These are phyloP conservation scores for Smittium mucronatum DNA, from an alignment of 371 early-diverging fungal species.

Conservation along the genomic window DNA sequence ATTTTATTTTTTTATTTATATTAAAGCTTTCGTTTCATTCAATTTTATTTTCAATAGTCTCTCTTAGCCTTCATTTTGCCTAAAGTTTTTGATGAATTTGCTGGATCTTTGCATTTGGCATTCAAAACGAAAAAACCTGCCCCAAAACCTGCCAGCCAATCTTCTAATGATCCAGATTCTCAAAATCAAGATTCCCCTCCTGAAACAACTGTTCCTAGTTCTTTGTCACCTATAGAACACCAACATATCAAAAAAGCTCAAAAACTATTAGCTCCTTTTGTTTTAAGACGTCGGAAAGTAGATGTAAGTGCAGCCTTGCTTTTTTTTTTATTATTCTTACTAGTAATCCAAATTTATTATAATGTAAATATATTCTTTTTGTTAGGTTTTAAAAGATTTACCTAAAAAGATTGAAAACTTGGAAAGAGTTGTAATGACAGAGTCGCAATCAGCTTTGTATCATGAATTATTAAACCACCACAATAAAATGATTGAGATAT, in stretches of 20 bases:
- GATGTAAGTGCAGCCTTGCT: slow-evolving; percentile 44
- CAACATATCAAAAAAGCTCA: slow-evolving; percentile 32
- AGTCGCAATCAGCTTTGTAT: slow-evolving; percentile 64
- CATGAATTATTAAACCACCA: slow-evolving; percentile 33
- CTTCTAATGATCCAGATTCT: background rate
- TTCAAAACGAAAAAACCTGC: slow-evolving; percentile 20
- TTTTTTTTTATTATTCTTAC: background rate
- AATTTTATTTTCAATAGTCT: slow-evolving; percentile 28
- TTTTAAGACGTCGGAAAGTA: slow-evolving; percentile 86
- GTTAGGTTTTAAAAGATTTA: slow-evolving; percentile 44
- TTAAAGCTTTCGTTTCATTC: background rate
- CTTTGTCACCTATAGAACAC: slow-evolving; percentile 45
- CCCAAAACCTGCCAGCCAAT: background rate
- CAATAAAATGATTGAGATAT: background rate
- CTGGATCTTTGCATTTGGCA: slow-evolving; percentile 34
- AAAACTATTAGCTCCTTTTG: slow-evolving; percentile 72
- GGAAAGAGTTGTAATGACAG: slow-evolving; percentile 62
- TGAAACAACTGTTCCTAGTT: slow-evolving; percentile 36
- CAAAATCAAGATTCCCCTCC: background rate
- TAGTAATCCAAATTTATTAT: no score
- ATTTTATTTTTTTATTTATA: background rate
- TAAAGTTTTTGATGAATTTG: slow-evolving; percentile 51
- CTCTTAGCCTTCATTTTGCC: slow-evolving; percentile 91
- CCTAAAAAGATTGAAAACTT: slow-evolving; percentile 81
- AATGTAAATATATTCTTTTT: no score